Base-by-base conservation (phyloP, 2,329 filamentous ascomycete species). In the Colletotrichum acutatum region DNA sequence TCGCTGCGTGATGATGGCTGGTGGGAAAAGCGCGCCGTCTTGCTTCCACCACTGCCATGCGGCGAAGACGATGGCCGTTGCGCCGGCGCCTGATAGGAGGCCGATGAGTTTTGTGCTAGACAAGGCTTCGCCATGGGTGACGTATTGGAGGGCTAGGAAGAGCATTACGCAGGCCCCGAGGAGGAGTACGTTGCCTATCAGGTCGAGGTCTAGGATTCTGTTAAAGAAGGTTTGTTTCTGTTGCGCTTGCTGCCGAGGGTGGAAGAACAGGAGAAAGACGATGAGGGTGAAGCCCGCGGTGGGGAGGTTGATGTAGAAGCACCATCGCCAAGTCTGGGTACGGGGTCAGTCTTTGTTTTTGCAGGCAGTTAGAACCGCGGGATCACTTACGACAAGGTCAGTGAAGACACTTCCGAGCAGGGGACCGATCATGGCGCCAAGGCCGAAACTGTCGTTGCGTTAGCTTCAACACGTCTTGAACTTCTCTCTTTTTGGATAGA, bases 111-210 rank as follows among this genome's bases (percentile, higher is more conserved):
- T 83, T 26, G 78, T 80, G 74, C 81, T 83, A 30, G 76, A 78
- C 87, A 86, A 89, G 1, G 81, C 53, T 52, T 86, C 83, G 37
- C 79, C 83, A 16, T 82, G 83, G 4, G 85, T 83, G 22, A 85
- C 85, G 80, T 82, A 85, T 66, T 88, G 83, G 22, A 89, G 78
- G 0, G 86, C 87, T 2, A 89, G 79, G 70, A 89, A 81, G 7
- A 87, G 76, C 77, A 85, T 84, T 61, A 87, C 79, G 19, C 86
- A 80, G 24, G 82, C 81, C 0, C 82, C 83, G 3, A 88, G 78
- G 68, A 89, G 84, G 12, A 86, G 79, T 3, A 81, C 30, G 3
- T 84, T 85, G 1, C 87, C 87, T 24, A 82, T 68, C 0, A 85
- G 78, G 65, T 81, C 80, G 2, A 82, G 76, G 46, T 79, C 78